These are phyloP conservation scores for Kluyveromyces siamensis DNA, from an alignment of 805 yeast genomes.

Conservation along the genomic window DNA sequence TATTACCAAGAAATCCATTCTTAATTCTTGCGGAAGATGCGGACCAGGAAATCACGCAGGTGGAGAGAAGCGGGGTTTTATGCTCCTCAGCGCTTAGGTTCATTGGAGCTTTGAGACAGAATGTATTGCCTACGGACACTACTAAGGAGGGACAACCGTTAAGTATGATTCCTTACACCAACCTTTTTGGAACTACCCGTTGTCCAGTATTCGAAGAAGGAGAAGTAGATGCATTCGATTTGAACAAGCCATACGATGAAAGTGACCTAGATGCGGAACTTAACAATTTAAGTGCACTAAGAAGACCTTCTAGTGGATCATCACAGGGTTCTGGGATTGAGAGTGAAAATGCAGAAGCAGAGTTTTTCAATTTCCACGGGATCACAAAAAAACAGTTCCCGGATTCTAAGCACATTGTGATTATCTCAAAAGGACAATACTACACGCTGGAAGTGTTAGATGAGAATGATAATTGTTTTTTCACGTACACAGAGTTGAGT, in stretches of 20 bases:
- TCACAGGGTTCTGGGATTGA: conserved; percentile 5
- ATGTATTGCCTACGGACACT: conserved; percentile 49
- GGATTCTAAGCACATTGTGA: conserved; percentile 62
- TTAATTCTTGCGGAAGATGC: conserved; percentile 71
- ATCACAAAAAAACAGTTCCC: conserved; percentile 65
- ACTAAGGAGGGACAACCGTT: conserved; percentile 42
- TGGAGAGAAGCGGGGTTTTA: conserved; percentile 58
- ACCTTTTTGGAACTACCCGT: conserved; percentile 63
- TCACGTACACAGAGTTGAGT: conserved; percentile 58
- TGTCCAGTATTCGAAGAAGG: conserved; percentile 32
- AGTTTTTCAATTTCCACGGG: conserved; percentile 34
- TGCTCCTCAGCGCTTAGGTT: conserved; percentile 61
- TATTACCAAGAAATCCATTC: conserved; percentile 71
- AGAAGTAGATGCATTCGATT: conserved; percentile 25
- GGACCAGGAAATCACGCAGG: conserved; percentile 50
- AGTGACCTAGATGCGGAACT: conserved; percentile 29
- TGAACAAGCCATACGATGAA: conserved; percentile 36
- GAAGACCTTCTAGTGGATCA: conserved; percentile 2
- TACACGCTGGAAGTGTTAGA: conserved; percentile 83
- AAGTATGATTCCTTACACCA: conserved; percentile 60
- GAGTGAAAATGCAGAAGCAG: conserved; percentile 7
- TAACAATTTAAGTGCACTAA: conserved; percentile 19
- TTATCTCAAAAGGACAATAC: conserved; percentile 73
- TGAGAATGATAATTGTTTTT: conserved; percentile 50
- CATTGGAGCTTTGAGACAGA: conserved; percentile 47